Percentiles rank a stretch among this genome's conserved stretches.
Conservation (phyloP, 2,329 filamentous ascomycete species). For the Alternaria gansuensis region DNA sequence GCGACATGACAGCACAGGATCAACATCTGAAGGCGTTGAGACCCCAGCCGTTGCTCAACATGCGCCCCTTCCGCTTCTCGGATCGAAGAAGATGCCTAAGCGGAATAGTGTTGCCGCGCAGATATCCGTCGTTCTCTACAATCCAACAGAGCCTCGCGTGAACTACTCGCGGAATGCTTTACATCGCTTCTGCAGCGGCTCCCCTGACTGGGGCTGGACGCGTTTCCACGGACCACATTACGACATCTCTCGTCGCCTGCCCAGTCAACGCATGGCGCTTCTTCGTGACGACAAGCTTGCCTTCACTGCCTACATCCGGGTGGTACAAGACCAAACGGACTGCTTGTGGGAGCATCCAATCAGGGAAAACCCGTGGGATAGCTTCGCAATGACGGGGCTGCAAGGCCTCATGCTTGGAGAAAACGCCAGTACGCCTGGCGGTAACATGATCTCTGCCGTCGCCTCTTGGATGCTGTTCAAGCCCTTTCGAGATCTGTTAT, state of each 20-base stretch:
- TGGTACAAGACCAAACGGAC: slow-evolving; percentile 67
- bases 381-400: slow-evolving; percentile 65
- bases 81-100: slow-evolving; percentile 47
- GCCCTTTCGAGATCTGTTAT: slow-evolving; percentile 67
- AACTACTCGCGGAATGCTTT: slow-evolving; percentile 64
- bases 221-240: slow-evolving; percentile 68
- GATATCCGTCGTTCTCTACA: slow-evolving; percentile 69
- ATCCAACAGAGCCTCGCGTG: slow-evolving; percentile 68
- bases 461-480: slow-evolving; percentile 66
- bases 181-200: slow-evolving; percentile 67
- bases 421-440: slow-evolving; percentile 46
- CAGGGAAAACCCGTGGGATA: slow-evolving; percentile 65
- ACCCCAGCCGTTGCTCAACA: slow-evolving; percentile 38
- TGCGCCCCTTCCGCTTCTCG: slow-evolving; percentile 51
- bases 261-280: slow-evolving; percentile 66
- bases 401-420: slow-evolving; percentile 56
- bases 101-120: slow-evolving; percentile 64
- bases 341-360: slow-evolving; percentile 69
- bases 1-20: slow-evolving; percentile 10
- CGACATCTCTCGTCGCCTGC: slow-evolving; percentile 65
- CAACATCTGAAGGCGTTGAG: slow-evolving; percentile 7
- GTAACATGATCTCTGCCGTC: slow-evolving; percentile 63
- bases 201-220: slow-evolving; percentile 71
- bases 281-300: slow-evolving; percentile 68
- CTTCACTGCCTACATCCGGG: slow-evolving; percentile 69